Evolutionary conservation across 192 early-diverging fungal species (phyloP).

Genomic region (Rhizoclosmatium sp.): DNA sequence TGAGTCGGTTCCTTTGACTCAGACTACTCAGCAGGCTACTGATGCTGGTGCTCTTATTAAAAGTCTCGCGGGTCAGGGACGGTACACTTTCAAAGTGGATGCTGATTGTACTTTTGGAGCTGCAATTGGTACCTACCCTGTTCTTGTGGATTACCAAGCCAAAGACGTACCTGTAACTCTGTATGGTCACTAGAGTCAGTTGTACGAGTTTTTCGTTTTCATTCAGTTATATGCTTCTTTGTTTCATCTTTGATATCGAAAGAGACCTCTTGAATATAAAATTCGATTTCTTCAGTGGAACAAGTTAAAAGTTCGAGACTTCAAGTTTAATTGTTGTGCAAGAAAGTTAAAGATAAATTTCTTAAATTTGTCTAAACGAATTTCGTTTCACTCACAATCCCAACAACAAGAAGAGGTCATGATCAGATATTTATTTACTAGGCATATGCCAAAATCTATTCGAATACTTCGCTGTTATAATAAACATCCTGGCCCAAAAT

Average conservation of each 20-base stretch:
- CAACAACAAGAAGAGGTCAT: no score
- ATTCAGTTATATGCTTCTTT: not conserved
- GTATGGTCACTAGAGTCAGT: not conserved
- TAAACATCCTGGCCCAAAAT: not conserved
- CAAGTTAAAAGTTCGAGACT: no score
- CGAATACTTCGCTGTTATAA: not conserved
- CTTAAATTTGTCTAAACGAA: no score
- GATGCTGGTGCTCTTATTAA: not conserved
- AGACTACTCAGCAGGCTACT: not conserved
- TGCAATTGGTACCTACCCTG: conserved; percentile 8
- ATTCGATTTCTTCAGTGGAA: not conserved
- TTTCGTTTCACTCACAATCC: no score
- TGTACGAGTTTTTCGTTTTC: not conserved
- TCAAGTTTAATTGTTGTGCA: no score
- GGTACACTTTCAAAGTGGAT: not conserved
- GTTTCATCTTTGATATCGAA: not conserved
- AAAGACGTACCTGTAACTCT: conserved; percentile 21
- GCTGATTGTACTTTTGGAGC: not conserved
- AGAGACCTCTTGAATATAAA: not conserved
- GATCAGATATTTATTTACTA: no score
- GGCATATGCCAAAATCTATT: no score
- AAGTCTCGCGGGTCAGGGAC: not conserved
- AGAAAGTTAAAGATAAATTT: no score
- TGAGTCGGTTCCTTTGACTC: not conserved
- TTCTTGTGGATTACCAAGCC: not conserved